These are phyloP conservation scores for Kingdonia uniflora DNA, from an alignment of 164 flowering plant species.

Conservation along the genomic window DNA sequence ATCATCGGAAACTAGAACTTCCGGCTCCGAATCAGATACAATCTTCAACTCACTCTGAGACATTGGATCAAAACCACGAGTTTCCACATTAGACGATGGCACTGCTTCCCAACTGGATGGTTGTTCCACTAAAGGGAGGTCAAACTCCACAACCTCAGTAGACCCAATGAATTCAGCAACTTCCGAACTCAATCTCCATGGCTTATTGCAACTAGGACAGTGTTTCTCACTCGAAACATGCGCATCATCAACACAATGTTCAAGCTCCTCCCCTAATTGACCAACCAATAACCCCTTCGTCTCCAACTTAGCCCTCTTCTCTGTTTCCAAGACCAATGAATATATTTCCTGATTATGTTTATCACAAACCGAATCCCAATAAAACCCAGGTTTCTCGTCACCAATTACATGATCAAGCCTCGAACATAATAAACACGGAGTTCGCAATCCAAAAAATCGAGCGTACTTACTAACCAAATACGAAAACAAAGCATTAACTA, in stretches of 20 bases:
- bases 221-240: constrained; percentile 12
- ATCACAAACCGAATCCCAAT: constrained; percentile 44
- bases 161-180: constrained; percentile 16
- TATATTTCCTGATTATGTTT: constrained; percentile 49
- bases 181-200: constrained; percentile 24
- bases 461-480: constrained; percentile 43
- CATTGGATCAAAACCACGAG: constrained; percentile 22
- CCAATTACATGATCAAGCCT: constrained; percentile 51
- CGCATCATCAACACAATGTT: constrained; percentile 34
- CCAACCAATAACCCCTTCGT: constrained; percentile 30
- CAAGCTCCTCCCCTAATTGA: constrained; percentile 44
- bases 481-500: constrained; percentile 31
- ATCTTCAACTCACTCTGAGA: constrained; percentile 44
- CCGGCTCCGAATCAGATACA: constrained; percentile 61
- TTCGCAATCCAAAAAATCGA: constrained; percentile 26
- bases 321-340: constrained; percentile 27
- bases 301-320: constrained; percentile 36
- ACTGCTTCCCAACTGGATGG: constrained; percentile 13
- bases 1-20: constrained; percentile 45
- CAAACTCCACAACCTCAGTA: constrained; percentile 22
- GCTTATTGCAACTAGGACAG: constrained; percentile 52
- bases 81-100: constrained; percentile 9
- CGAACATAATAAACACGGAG: constrained; percentile 57
- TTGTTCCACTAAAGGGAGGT: constrained; percentile 33
- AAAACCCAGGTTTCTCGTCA: constrained; percentile 22